These are phyloP conservation scores for Exophiala spinifera DNA, from an alignment of 2,329 filamentous ascomycete genomes.

Conservation along the genomic window DNA sequence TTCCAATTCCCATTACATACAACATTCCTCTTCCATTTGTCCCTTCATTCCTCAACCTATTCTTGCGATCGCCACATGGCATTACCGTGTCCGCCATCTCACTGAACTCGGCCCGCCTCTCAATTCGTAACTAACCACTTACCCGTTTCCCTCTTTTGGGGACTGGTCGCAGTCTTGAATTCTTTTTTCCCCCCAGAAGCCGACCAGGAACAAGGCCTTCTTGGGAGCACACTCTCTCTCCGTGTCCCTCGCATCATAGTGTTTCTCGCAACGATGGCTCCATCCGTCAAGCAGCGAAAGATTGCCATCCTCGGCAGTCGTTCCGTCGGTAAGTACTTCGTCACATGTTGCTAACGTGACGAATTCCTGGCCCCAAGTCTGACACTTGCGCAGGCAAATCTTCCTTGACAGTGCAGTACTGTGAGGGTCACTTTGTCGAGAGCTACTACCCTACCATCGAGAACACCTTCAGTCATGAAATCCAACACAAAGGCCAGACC, in stretches of 20 bases:
- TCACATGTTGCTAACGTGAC: neutral
- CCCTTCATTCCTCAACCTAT: constrained; percentile 10
- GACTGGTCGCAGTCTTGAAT: neutral
- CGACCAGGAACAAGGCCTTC: neutral
- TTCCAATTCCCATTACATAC: constrained; percentile 25
- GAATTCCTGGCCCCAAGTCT: constrained; percentile 2
- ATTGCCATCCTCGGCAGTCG: constrained; percentile 93
- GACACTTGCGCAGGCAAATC: constrained; percentile 71
- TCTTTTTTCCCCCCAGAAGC: constrained; percentile 4
- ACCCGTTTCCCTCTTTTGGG: constrained; percentile 5
- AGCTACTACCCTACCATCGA: constrained; percentile 99
- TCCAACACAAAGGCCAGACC: constrained; percentile 88
- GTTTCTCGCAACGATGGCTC: constrained; percentile 51
- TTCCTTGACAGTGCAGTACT: constrained; percentile 92
- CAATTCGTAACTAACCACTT: constrained; percentile 4
- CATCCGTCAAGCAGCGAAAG: constrained; percentile 82
- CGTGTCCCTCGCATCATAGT: neutral
- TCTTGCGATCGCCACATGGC: constrained; percentile 5
- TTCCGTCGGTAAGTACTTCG: constrained; percentile 67
- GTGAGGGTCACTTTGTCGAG: constrained; percentile 97
- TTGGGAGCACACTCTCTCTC: neutral
- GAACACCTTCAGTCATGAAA: constrained; percentile 96
- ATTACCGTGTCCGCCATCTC: constrained; percentile 1
- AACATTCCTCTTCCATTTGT: constrained; percentile 9
- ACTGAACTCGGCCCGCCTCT: constrained; percentile 3